Evolutionary conservation across 352 stramenopile species (phyloP), one percentile per base, ranked within the genome.

Genomic region (Phytophthora capsici): DNA sequence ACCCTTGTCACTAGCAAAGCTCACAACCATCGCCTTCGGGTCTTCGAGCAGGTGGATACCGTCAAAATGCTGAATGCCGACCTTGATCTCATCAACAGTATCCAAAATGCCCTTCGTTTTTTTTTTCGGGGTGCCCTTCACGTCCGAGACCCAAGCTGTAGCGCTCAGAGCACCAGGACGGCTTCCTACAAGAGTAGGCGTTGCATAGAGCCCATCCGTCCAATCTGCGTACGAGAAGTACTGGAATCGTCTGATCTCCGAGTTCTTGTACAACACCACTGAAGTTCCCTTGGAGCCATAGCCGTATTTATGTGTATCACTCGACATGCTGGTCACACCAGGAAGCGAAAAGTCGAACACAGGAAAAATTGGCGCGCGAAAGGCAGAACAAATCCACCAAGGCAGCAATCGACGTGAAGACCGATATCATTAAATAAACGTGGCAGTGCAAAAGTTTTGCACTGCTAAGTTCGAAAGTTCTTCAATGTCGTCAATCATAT

Each of bases 271-370:
- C 1, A 99, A 78, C 54, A 99, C 92, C 13, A 99, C 92, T 40
- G 88, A 98, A 63, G 95, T 98, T 20, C 97, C 97, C 74, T 99
- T 99, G 26, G 91, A 80, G 12, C 94, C 93, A 72, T 98, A 99
- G 45, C 96, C 97, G 79, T 98, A 99, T 71, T 99, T 99, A 82
- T 99, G 97, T 19, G 96, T 99, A 73, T 99, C 97, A 48, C 84
- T 93, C 51, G 91, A 98, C 84, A 99, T 99, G 52, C 86, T 97
- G 12, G 97, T 99, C 5, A 99, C 97, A 38, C 97, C 97, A 7
- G 88, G 87, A 17, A 98, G 67, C 20, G 74, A 66, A 69, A 99
- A 99, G 80, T 99, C 97, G 73, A 99, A 99, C 25, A 89, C 75
- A 9, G 84, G 84, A 28, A 91, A 76, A 94, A 48, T 50, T 95